Base-by-base conservation (phyloP, 257 asterid genomes). In the Nicotiana paniculata region DNA sequence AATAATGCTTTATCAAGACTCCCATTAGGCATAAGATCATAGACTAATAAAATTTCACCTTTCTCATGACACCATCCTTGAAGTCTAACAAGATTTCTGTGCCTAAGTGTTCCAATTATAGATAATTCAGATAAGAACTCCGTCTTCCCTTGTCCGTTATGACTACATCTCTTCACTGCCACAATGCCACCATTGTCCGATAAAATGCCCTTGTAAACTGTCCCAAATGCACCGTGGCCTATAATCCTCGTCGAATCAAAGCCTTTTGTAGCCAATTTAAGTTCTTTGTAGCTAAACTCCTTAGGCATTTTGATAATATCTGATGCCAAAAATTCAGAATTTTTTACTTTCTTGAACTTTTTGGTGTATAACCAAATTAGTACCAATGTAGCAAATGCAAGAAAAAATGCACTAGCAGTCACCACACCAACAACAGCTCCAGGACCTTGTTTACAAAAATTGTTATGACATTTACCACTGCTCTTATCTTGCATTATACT, bases 31-130 rank as follows among this genome's bases (percentile, higher is more conserved):
- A 93, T 93, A 68, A 91, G 83, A 68, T 93, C 98, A 24, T 93
- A 93, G 6, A 93, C 92, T 48, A 93, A 80, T 75, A 93, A 78
- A 64, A 90, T 90, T 82, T 93, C 98, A 3, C 98, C 97, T 69
- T 86, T 92, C 81, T 93, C 95, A 6, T 92, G 98, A 53, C 98
- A 93, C 97, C 97, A 93, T 2, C 98, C 98, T 82, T 91, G 97
- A 30, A 93, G 91, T 81, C 89, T 85, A 61, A 93, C 91, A 32
- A 93, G 93, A 85, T 93, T 93, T 80, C 98, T 83, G 61, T 93
- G 98, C 88, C 98, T 87, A 51, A 93, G 91, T 1, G 98, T 89
- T 3, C 91, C 96, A n/a, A 92, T 93, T 28, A 93, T 92, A 0
- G 97, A 92, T 59, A 93, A 84, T 76, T 93, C 98, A 0, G 98